Base-by-base conservation (phyloP, 2,329 filamentous ascomycete genomes). In the Venturia carpophila region DNA sequence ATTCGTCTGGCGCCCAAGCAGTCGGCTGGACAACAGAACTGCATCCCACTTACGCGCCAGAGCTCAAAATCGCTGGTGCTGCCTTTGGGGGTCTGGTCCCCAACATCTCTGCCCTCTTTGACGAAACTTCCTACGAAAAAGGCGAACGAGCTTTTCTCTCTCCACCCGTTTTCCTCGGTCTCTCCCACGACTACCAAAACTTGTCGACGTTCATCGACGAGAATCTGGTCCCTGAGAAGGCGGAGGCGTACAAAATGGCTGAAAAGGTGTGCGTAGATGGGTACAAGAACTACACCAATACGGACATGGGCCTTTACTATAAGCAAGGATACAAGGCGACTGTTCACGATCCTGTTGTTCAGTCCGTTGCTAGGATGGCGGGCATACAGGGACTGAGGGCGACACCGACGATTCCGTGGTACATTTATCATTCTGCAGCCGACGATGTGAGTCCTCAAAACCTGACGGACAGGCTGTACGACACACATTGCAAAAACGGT, bases 1-100 rank as follows among this genome's bases (percentile, higher is more conserved):
- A 66, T 34, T 66, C 64, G 1, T 27, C 24, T 17, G 64, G 64
- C 7, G 64, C 39, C 6, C 41, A 47, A 24, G 43, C 60, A 21
- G 60, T 47, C 4, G 58, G 39, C 4, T 66, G 64, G 64, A 41
- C 47, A 27, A 63, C 39, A 24, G 64, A 66, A 47, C 10, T 66
- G 19, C 64, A 66, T 17, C 64, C 64, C 21, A 41, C 27, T 15
- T 66, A 66, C 41, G 64, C 64, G 19, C 64, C 64, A 6, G 64
- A 66, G 41, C 64, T 66, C 30, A 15, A 66, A 27, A 66, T 66
- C 43, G 64, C 58, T 13, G 64, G 64, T 21, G 47, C 47, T 17
- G 64, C 64, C n/a, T 47, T 66, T 27, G 64, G 64, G 15, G 64
- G 64, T 21, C 39, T 66, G 5, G 64, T 66, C n/a, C 64, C 64